Evolutionary conservation across 129 eudicot species (phyloP), one percentile per base, ranked within the genome.

Genomic region (Smallanthus sonchifolius): DNA sequence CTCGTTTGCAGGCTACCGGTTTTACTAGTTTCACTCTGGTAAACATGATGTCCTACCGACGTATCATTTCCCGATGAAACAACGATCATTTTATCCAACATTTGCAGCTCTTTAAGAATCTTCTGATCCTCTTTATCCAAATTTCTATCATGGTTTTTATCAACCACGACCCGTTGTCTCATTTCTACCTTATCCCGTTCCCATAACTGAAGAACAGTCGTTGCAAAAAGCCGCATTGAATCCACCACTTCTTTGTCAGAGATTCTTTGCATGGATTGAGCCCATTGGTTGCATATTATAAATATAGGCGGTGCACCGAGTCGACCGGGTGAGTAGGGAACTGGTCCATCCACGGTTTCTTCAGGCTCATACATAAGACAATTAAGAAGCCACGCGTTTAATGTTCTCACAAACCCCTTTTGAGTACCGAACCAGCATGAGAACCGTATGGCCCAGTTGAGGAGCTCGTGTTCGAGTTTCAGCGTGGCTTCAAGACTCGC

Each of bases 231-330:
- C 11, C 87, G 82, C 94, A 91, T 88, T 24, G 88, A 82, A 54
- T 87, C 88, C 60, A 95, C 79, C 65, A 91, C 96, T 81, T 95
- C 97, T 65, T 83, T 95, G 67, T 88, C 97, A 19, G 99, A 91
- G 61, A 88, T 79, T 73, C 82, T 49, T 2, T 95, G 91, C 84
- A 95, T 37, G 61, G 94, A 77, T 78, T 95, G 94, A 19, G 89
- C 85, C 99, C 99, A 95, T 74, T 91, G 99, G 80, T 91, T 77
- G 69, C 94, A 88, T 30, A 91, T 68, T 15, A 82, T 83, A 65
- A 91, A 95, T 14, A 95, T 70, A 10, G 97, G 83, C 0, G 99
- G 99, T 32, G 97, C 97, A 40, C 99, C 99, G 15, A 92, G 80
- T 64, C 97, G 82, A 38, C 99, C 88, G 2, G 99, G 99, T 15